Base-by-base conservation (phyloP, 805 yeast species). In the Pichia ethanolica region DNA sequence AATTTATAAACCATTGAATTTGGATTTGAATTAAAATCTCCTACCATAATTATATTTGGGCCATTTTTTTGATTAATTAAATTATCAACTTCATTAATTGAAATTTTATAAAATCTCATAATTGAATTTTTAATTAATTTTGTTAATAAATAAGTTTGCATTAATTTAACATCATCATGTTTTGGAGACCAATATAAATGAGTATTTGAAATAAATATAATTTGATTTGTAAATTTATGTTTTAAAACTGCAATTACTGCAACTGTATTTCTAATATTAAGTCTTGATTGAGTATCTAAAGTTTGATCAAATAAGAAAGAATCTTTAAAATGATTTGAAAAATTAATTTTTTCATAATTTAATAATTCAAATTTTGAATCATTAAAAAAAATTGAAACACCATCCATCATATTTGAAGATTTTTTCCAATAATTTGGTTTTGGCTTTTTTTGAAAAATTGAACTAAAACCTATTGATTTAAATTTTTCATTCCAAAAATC, bases 101-200 rank as follows among this genome's bases (percentile, higher is more conserved):
- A 43, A 5, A 43, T 41, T 4, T 54, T 48, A 28, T 47, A 55
- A 9, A 50, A 49, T 35, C 63, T 46, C 49, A 67, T 54, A 49
- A 64, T 56, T 52, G 69, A 53, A 54, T 64, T 46, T 42, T 50
- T 50, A 0, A 72, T 38, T 5, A 66, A 53, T 32, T 62, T 59
- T 54, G 74, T 65, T 5, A 78, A 60, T 8, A 77, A 63, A 61
- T 75, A 71, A 13, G 79, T 69, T 56, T 81, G 86, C 40, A 78
- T 57, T 7, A 78, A 64, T 55, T 78, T 79, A 25, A 80, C 81
- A 55, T 78, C 81, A 44, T 74, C 71, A 45, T 67, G 73, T 53
- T 74, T 73, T 1, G 72, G 72, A 11, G 69, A 65, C 86, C 86
- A 81, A 56, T 81, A 81, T 9, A 81, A 62, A 59, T 81, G 86